Conservation (phyloP, 495 filamentous ascomycete species). For the Aspergillus leporis region DNA sequence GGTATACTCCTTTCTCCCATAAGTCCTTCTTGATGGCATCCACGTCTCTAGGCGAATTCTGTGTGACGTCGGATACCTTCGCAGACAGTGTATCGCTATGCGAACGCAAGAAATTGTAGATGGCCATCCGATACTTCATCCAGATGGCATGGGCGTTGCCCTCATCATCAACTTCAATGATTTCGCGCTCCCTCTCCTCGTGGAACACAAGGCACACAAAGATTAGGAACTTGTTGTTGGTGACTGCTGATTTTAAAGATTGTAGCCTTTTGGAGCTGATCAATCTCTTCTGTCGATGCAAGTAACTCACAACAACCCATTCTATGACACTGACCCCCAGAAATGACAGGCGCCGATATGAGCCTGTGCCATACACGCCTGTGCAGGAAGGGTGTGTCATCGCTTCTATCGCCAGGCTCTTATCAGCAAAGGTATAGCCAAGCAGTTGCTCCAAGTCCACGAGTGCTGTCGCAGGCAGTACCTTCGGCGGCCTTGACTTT, state of each 20-base stretch:
- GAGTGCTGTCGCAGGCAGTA: neutral
- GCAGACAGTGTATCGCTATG: neutral
- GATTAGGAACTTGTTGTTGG: conserved; percentile 5
- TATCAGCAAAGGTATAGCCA: conserved; percentile 10
- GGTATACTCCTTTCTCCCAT: neutral
- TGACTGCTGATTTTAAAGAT: conserved; percentile 7
- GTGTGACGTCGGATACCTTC: neutral
- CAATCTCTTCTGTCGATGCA: neutral
- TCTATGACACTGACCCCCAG: conserved; percentile 7
- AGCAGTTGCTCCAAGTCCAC: conserved; percentile 7
- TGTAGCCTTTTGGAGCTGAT: conserved; percentile 1
- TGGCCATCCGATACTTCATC: neutral
- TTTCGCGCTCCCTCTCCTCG: neutral
- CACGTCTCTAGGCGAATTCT: neutral
- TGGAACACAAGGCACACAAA: neutral
- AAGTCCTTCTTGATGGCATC: neutral
- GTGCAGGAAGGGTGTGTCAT: conserved; percentile 11
- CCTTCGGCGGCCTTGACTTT: neutral
- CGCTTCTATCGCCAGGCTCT: conserved; percentile 6
- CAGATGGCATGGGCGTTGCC: neutral
- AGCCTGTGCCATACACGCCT: neutral
- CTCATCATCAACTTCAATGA: neutral
- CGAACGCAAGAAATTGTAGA: neutral
- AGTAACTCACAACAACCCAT: neutral
- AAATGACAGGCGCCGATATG: conserved; percentile 8